Conservation (phyloP, 2,329 filamentous ascomycete species). For the Beauveria varroae region DNA sequence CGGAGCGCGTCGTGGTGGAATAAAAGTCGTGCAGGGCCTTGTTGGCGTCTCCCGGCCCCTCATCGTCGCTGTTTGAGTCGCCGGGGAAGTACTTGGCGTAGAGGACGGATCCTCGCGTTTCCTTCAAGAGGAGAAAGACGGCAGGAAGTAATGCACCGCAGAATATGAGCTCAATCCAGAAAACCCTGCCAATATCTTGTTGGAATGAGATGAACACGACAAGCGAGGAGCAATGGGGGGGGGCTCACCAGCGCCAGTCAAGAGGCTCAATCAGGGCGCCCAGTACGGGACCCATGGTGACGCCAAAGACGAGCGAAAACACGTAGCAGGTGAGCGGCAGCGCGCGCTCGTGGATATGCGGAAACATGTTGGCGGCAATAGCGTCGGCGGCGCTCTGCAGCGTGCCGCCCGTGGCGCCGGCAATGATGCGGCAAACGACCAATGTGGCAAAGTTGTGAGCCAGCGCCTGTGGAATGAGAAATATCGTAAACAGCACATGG, state of each 20-base stretch:
- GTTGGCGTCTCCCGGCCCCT: background rate
- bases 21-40: background rate
- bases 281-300: conserved; percentile 13
- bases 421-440: conserved; percentile 8
- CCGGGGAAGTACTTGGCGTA: background rate
- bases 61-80: background rate
- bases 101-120: conserved; percentile 11
- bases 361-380: conserved; percentile 14
- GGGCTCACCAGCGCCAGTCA: conserved; percentile 12
- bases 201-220: background rate
- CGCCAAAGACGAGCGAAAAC: conserved; percentile 10
- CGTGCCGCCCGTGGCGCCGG: conserved; percentile 11
- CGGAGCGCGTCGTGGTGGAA: conserved; percentile 4
- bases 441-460: conserved; percentile 16
- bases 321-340: conserved; percentile 12
- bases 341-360: conserved; percentile 2
- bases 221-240: background rate
- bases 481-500: conserved; percentile 6
- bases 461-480: conserved; percentile 11
- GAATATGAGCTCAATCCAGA: conserved; percentile 13
- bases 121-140: background rate
- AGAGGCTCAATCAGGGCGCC: conserved; percentile 13
- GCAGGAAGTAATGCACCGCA: conserved; percentile 5
- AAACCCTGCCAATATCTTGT: conserved; percentile 2
- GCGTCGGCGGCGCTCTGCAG: conserved; percentile 13